Evolutionary conservation across 2,329 filamentous ascomycete species (phyloP).

Genomic region (Colletotrichum endophyticum): DNA sequence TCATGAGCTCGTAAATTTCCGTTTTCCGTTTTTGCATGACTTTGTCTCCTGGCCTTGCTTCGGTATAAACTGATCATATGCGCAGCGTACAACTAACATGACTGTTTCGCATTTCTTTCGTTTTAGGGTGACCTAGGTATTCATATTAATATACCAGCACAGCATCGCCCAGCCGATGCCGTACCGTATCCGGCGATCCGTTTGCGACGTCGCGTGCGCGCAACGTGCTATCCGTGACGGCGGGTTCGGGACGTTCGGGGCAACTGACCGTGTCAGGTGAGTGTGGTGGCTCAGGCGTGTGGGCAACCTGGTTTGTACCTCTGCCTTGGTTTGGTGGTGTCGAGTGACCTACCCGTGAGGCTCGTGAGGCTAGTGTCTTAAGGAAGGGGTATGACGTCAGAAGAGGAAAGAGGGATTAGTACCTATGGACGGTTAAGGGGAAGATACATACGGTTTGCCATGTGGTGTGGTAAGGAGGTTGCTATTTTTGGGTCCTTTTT

Average conservation of each 20-base stretch:
- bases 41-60: not conserved
- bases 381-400: not conserved
- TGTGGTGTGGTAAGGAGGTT: not conserved
- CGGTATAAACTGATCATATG: slow-evolving; percentile 1
- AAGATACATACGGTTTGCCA: too few relatives aligned
- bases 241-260: not conserved
- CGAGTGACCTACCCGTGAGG: not conserved
- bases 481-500: not conserved
- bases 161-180: not conserved
- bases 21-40: slow-evolving; percentile 1
- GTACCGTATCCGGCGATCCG: not conserved
- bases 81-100: not conserved
- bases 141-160: not conserved
- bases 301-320: not conserved
- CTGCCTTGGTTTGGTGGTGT: not conserved
- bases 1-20: slow-evolving; percentile 11
- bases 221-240: not conserved
- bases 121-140: not conserved
- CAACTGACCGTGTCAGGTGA: not conserved
- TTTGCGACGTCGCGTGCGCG: not conserved
- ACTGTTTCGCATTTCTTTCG: not conserved
- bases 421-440: too few relatives aligned
- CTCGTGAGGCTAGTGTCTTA: not conserved
- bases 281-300: not conserved
- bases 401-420: not conserved